Conservation (phyloP, 164 flowering plant species). For the Pachysandra terminalis region DNA sequence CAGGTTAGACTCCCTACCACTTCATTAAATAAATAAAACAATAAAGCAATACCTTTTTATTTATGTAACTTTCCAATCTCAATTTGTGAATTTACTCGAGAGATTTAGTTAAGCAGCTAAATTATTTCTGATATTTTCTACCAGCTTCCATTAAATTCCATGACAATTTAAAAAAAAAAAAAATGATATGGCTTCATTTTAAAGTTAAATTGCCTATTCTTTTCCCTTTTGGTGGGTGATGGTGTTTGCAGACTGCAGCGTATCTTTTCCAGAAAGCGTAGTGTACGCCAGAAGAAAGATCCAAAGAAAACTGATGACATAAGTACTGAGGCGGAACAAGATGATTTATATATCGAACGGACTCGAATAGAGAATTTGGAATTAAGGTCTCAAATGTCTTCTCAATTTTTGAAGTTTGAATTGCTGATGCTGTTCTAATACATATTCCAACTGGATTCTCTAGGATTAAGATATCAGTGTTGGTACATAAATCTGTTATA, state of each 20-base stretch:
- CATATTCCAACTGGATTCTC: neutral
- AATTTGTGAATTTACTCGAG: neutral
- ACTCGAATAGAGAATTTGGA: constrained; percentile 81
- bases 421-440: neutral
- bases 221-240: constrained; percentile 14
- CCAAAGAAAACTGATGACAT: constrained; percentile 73
- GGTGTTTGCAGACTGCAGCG: constrained; percentile 50
- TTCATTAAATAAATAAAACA: neutral
- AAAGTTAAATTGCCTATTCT: neutral
- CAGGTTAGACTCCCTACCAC: too few relatives aligned
- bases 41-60: neutral
- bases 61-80: neutral
- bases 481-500: neutral
- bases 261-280: constrained; percentile 42
- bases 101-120: neutral
- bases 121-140: neutral
- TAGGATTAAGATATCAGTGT: neutral
- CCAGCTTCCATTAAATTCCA: neutral
- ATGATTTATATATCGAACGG: constrained; percentile 68
- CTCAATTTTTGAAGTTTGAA: neutral
- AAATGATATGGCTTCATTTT: neutral
- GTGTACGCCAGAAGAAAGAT: constrained; percentile 30
- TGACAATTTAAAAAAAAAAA: neutral
- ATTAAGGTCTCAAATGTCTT: constrained; percentile 47
- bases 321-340: constrained; percentile 33